These are phyloP conservation scores for Rhynchosporium secalis DNA, from an alignment of 2,329 filamentous ascomycete species.

Conservation along the genomic window DNA sequence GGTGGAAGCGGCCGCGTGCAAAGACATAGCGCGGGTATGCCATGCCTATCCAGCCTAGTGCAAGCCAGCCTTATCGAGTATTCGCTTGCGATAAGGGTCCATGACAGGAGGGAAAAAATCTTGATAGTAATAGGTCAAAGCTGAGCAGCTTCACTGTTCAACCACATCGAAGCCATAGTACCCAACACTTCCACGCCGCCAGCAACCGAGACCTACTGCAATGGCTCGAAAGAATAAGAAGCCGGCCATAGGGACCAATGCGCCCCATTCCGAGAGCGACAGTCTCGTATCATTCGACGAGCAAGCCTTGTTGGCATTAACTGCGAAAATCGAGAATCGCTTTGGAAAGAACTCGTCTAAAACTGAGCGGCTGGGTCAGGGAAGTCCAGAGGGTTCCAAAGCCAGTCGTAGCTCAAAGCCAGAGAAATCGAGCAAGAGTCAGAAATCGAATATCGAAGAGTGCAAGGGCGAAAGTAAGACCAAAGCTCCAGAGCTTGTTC, in stretches of 20 bases:
- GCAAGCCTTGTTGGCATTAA: conserved; percentile 53
- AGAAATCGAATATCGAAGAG: neutral
- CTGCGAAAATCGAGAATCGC: conserved; percentile 56
- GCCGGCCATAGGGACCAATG: conserved; percentile 22
- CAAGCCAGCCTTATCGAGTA: neutral
- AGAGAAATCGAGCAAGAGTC: neutral
- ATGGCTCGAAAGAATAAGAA: conserved; percentile 36
- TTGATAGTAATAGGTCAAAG: neutral
- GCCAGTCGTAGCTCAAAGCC: neutral
- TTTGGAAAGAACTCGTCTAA: conserved; percentile 43
- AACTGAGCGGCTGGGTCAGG: conserved; percentile 44
- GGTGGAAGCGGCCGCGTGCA: too few species aligned
- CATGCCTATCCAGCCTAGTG: too few species aligned
- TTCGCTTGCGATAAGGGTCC: conserved; percentile 9
- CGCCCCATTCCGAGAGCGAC: conserved; percentile 19
- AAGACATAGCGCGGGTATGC: too few species aligned
- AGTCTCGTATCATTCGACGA: conserved; percentile 49
- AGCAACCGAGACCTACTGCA: neutral
- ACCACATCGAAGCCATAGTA: neutral
- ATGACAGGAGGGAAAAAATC: neutral
- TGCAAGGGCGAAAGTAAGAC: conserved; percentile 41
- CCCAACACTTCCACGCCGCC: neutral
- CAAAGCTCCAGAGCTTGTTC: conserved; percentile 27
- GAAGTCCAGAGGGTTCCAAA: neutral
- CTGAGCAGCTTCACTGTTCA: neutral